phyloP scores from a whole-genome alignment of 2,329 filamentous ascomycete genomes.

The Phialocephala subalpina region DNA sequence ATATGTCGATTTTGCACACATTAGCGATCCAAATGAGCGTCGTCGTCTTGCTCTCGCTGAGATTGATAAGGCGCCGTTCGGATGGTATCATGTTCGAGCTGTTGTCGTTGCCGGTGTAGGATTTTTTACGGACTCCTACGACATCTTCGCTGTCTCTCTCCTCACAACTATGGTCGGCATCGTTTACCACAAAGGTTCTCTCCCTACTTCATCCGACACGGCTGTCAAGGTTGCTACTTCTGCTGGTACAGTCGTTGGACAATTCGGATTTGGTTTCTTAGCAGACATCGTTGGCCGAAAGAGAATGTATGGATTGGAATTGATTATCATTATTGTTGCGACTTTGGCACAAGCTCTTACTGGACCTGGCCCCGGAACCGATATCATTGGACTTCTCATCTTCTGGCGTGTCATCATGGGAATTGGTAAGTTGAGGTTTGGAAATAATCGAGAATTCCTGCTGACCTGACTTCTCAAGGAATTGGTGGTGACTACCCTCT shows the following conservation, averaged over 20 bases:
- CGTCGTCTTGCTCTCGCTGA: conserved; percentile 81
- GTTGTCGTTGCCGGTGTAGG: conserved; percentile 53
- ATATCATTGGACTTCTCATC: conserved; percentile 71
- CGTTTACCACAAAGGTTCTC: conserved; percentile 53
- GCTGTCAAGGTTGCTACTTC: conserved; percentile 87
- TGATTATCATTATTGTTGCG: conserved; percentile 81
- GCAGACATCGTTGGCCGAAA: conserved; percentile 81
- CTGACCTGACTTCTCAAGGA: neutral
- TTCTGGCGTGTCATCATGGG: conserved; percentile 82
- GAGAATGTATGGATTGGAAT: conserved; percentile 78
- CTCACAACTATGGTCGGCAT: conserved; percentile 33
- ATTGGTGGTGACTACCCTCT: conserved; percentile 72
- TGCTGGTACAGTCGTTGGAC: conserved; percentile 82
- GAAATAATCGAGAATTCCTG: no score
- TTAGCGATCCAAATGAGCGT: conserved; percentile 79
- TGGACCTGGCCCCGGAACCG: conserved; percentile 62
- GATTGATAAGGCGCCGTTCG: conserved; percentile 82
- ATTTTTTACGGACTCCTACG: conserved; percentile 88
- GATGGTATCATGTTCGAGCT: conserved; percentile 81
- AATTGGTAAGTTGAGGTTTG: conserved; percentile 10
- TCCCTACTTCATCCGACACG: conserved; percentile 74
- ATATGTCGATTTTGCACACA: conserved; percentile 73
- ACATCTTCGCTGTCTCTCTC: conserved; percentile 44
- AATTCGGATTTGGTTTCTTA: conserved; percentile 78
- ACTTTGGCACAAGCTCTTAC: conserved; percentile 75